These are phyloP conservation scores for Fusarium longipes DNA, from an alignment of 2,329 filamentous ascomycete genomes.

Conservation along the genomic window DNA sequence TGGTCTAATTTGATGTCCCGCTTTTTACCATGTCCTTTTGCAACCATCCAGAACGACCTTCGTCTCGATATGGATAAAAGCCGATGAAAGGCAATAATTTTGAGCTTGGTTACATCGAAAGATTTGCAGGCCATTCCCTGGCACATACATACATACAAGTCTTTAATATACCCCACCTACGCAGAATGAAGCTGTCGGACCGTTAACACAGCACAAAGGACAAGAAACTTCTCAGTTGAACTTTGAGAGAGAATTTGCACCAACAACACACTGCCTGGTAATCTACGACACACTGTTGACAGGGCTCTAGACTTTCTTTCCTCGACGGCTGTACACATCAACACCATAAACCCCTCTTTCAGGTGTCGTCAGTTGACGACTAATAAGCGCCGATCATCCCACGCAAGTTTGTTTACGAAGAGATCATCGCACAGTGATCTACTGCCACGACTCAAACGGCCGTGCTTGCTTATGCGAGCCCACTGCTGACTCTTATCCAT, in stretches of 20 bases:
- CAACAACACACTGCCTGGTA: not conserved
- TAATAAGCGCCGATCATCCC: constrained; percentile 30
- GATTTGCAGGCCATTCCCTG: constrained; percentile 9
- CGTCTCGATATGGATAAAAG: constrained; percentile 24
- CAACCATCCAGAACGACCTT: constrained; percentile 29
- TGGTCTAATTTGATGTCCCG: constrained; percentile 38
- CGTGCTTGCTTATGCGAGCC: constrained; percentile 32
- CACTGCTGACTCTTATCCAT: constrained; percentile 19
- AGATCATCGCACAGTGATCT: constrained; percentile 37
- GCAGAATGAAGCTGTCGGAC: constrained; percentile 15
- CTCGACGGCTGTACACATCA: constrained; percentile 5
- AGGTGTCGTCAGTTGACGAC: constrained; percentile 28
- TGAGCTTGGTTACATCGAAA: constrained; percentile 18
- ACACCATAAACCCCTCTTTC: constrained; percentile 17
- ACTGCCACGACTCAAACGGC: constrained; percentile 37
- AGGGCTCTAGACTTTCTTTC: not conserved
- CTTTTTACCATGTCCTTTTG: constrained; percentile 25
- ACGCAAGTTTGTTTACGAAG: constrained; percentile 21
- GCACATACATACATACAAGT: constrained; percentile 10
- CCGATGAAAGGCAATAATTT: constrained; percentile 28
- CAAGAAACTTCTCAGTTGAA: not conserved
- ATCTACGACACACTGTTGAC: not conserved
- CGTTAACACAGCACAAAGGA: not conserved
- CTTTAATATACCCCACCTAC: constrained; percentile 15
- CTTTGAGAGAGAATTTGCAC: not conserved